Percentiles rank a stretch among this genome's conserved stretches.
Evolutionary conservation across 1,139 yeast genomes (phyloP).

Genomic region (Hemisphaericaspora xylanilytica): DNA sequence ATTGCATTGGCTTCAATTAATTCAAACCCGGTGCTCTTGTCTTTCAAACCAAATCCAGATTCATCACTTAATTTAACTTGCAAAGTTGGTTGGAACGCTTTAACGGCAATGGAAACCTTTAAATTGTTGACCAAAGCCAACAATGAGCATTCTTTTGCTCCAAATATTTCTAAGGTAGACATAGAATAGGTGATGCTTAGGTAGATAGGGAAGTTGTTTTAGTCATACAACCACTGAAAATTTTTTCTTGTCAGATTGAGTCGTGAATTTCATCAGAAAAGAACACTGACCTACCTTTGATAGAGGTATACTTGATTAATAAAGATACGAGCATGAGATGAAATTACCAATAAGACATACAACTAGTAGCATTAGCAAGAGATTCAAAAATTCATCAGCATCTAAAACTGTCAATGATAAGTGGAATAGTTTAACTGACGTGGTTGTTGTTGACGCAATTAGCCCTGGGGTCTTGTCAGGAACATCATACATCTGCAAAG

Average conservation of each 20-base stretch:
- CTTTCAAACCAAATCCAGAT: slow-evolving; percentile 32
- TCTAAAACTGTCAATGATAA: not conserved
- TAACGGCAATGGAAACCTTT: slow-evolving; percentile 57
- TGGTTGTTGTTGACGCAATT: slow-evolving; percentile 4
- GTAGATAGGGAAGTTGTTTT: too few species aligned
- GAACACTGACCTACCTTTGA: not conserved
- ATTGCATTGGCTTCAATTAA: slow-evolving; percentile 81
- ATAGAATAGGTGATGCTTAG: too few species aligned
- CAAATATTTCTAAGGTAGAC: slow-evolving; percentile 32
- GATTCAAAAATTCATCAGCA: not conserved
- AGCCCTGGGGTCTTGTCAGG: slow-evolving; percentile 9
- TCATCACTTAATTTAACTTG: slow-evolving; percentile 26
- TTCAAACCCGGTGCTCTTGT: slow-evolving; percentile 41
- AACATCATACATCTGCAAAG: slow-evolving; percentile 46
- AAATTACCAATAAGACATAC: slow-evolving; percentile 10
- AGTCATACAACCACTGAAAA: too few species aligned
- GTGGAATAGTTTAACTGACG: slow-evolving; percentile 12
- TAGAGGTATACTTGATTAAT: not conserved
- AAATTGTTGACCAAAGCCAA: slow-evolving; percentile 54
- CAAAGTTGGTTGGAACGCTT: slow-evolving; percentile 32
- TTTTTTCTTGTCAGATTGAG: too few species aligned
- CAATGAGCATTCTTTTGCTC: slow-evolving; percentile 38
- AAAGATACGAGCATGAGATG: slow-evolving; percentile 8
- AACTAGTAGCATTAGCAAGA: not conserved
- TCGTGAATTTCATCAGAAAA: too few species aligned